Evolutionary conservation across 2,329 filamentous ascomycete species (phyloP).

Genomic region (Phoma herbarum): DNA sequence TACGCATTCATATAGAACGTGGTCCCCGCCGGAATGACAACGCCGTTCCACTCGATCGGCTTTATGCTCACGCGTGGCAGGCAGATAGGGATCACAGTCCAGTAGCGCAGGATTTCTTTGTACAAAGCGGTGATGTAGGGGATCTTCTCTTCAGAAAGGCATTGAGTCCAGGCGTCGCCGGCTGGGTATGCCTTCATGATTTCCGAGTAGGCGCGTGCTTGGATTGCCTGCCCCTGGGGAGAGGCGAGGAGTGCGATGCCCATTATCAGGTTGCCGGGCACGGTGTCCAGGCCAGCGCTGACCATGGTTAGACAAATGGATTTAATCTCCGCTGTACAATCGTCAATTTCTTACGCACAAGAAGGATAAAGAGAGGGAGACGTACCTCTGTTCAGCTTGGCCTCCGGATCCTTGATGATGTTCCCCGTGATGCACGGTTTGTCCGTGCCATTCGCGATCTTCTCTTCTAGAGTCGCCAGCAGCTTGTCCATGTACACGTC

Average conservation of each 20-base stretch:
- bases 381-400: conserved; percentile 72
- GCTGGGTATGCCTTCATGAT: conserved; percentile 77
- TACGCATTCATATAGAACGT: conserved; percentile 83
- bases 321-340: conserved; percentile 78
- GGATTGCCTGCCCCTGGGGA: conserved; percentile 72
- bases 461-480: conserved; percentile 67
- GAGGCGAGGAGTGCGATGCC: conserved; percentile 79
- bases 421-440: conserved; percentile 75
- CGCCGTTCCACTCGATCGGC: conserved; percentile 73
- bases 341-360: too few species aligned
- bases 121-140: conserved; percentile 80
- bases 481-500: conserved; percentile 71
- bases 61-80: conserved; percentile 76
- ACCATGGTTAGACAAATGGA: conserved; percentile 86
- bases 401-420: conserved; percentile 74
- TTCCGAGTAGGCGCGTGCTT: conserved; percentile 72
- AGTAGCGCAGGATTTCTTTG: conserved; percentile 81
- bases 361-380: background rate
- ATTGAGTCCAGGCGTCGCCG: conserved; percentile 78
- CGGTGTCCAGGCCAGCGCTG: conserved; percentile 81
- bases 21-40: conserved; percentile 75
- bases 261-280: conserved; percentile 82
- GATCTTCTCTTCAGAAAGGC: conserved; percentile 76
- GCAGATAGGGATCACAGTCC: conserved; percentile 81
- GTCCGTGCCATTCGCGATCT: conserved; percentile 69